A percentile compares a stretch with the other conserved stretches of the same genome.
phyloP scores from a whole-genome alignment of 352 stramenopile species.

The Globisporangium rhizosaccharum region DNA sequence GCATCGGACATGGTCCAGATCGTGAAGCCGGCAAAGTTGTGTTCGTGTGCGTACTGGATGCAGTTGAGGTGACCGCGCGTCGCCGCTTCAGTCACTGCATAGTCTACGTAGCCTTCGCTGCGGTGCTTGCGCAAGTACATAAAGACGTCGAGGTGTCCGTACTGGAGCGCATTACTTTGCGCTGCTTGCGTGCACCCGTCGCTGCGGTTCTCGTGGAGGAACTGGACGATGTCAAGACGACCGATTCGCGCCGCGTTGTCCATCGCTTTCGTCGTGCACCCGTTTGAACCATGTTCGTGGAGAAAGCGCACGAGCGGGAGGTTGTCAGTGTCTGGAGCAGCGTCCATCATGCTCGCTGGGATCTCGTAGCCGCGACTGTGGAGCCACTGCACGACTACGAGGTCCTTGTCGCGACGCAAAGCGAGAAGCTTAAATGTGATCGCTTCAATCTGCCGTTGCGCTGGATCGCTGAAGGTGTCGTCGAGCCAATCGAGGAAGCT shows the following conservation, averaged over 20 bases:
- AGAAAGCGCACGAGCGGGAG: neutral
- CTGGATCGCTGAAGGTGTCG: no score
- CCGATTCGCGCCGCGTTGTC: neutral
- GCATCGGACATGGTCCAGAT: neutral
- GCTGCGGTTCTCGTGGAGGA: neutral
- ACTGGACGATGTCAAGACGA: neutral
- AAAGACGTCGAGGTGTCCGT: no score
- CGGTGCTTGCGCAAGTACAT: no score
- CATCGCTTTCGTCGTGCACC: neutral
- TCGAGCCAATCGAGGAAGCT: neutral
- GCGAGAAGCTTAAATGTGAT: no score
- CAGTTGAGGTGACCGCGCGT: neutral
- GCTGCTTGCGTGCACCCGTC: neutral
- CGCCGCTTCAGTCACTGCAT: neutral
- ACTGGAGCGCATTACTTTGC: neutral
- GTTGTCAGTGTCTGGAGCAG: neutral
- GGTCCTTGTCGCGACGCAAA: neutral
- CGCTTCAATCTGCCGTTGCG: no score
- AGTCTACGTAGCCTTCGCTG: no score
- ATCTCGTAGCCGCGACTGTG: neutral
- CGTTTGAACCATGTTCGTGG: neutral
- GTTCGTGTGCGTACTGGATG: neutral
- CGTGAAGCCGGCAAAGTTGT: neutral
- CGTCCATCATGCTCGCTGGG: neutral
- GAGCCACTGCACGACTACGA: neutral